Base-by-base conservation (phyloP, 805 yeast species). In the Brettanomyces sp. region DNA sequence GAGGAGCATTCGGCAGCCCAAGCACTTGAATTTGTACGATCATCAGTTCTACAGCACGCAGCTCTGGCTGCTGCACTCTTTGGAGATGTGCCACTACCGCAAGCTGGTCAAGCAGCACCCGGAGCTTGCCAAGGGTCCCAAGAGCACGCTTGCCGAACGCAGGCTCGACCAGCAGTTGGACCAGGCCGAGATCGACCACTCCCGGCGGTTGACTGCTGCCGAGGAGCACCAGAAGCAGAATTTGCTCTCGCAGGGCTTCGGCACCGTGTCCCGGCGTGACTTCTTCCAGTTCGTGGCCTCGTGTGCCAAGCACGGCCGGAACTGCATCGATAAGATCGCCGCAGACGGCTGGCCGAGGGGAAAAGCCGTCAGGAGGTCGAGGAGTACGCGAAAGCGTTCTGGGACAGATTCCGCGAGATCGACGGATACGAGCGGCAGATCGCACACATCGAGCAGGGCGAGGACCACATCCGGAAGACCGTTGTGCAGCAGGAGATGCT, bases 31-130 rank as follows among this genome's bases (percentile, higher is more conserved):
- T 48, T 70, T 87, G 36, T 86, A 84, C 59, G 96, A 93, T 58
- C 96, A 90, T 64, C 99, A 93, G 64, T 87, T 93, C 56, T 86
- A 76, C 62, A 88, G 95, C 1, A 73, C 81, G n/a, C 75, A 85
- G 58, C 67, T 93, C 41, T 71, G 76, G 52, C 88, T 84, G 46
- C 61, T 93, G 37, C 80, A 85, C 58, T 95, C 88, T 48, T 74
- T 82, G 63, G 98, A 93, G 59, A 80, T 82, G 55, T 79, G 83
- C 47, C 82, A 79, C 63, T 84, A 74, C 62, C 81, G 85, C 46
- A 83, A 87, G 57, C 79, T 74, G 54, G 74, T 77, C 23, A 77
- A 77, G 12, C 83, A 76, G 65, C 69, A 72, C 53, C 85, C 80
- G 0, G 89, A 87, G 12, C 63, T 79, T 25, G 70, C 78, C 44